A percentile compares a stretch with the other conserved stretches of the same genome.
Conservation (phyloP, 768 basidiomycete genomes). For the Ramaria rubella region DNA sequence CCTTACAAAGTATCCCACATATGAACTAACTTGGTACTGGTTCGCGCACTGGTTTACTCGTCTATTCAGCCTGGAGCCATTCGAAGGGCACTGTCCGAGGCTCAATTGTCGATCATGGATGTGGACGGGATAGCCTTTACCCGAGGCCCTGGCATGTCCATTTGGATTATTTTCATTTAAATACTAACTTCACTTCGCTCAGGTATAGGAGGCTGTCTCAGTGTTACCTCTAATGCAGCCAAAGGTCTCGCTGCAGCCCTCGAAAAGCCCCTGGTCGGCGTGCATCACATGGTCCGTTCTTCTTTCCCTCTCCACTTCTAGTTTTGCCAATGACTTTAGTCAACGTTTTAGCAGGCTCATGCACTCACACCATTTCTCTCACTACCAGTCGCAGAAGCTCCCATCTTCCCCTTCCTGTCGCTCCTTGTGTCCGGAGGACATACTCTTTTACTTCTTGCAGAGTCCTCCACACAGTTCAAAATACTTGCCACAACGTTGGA, state of each 20-base stretch:
- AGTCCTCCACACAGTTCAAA: constrained; percentile 48
- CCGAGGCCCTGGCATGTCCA: constrained; percentile 63
- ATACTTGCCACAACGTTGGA: constrained; percentile 72
- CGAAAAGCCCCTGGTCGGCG: constrained; percentile 76
- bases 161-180: neutral
- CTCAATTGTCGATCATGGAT: constrained; percentile 49
- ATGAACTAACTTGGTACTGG: too few species aligned
- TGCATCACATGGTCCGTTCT: constrained; percentile 84
- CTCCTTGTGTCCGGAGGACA: constrained; percentile 93
- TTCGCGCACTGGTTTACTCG: too few species aligned
- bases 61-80: constrained; percentile 85
- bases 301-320: neutral
- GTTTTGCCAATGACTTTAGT: neutral
- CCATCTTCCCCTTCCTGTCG: constrained; percentile 76
- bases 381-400: constrained; percentile 35
- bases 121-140: constrained; percentile 90
- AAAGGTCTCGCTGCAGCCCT: constrained; percentile 75
- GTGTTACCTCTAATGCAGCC: constrained; percentile 75
- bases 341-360: constrained; percentile 80
- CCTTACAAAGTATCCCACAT: too few species aligned
- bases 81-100: constrained; percentile 56
- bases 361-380: constrained; percentile 78
- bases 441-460: constrained; percentile 76
- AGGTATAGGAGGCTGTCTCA: constrained; percentile 79
- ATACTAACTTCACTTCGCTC: neutral